Base-by-base conservation (phyloP, 2,329 filamentous ascomycete genomes). In the Didymella glomerata region DNA sequence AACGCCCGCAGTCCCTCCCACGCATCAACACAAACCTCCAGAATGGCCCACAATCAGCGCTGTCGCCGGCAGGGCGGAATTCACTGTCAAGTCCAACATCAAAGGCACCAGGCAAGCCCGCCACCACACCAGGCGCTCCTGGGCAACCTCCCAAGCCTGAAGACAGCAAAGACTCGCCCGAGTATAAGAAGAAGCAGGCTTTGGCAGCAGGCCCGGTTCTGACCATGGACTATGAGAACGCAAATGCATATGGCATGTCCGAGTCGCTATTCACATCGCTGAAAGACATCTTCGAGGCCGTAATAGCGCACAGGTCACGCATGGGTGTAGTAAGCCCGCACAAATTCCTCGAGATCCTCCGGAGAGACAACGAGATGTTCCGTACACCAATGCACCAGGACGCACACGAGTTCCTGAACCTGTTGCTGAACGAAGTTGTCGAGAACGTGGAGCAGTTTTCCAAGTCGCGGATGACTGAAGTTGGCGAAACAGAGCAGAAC, bases 101-200 rank as follows among this genome's bases (percentile, higher is more conserved):
- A 4, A 67, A 71, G 41, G 71, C 73, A 13, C 77, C 77, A 13
- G 70, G 68, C 47, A 76, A 76, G 57, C 75, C 76, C 6, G 72
- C 68, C 22, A 72, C 75, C 9, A 76, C 77, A n/a, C 80, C 83
- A 60, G 79, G 86, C 65, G 74, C 82, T 58, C 76, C 86, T 63
- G 70, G 83, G 18, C 83, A 84, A 28, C 85, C 86, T 60, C 78
- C 84, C 13, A 89, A 93, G 68, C 91, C 92, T 9, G 95, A 98
- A 76, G 95, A 98, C 73, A 97, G 93, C 76, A 91, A 91, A 62
- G 93, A 98, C 72, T 93, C 93, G 1, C 92, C 94, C 0, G 95
- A 99, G 79, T 97, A 95, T 80, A 97, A 97, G 80, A 99, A 99
- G 83, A 97, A 97, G 80, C 88, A 95, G 75, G 93, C 93, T 18